A percentile compares a stretch with the other conserved stretches of the same genome.
Evolutionary conservation across 176 grass and related monocot genomes (phyloP).

Genomic region (Rhipidocladum racemiflorum): DNA sequence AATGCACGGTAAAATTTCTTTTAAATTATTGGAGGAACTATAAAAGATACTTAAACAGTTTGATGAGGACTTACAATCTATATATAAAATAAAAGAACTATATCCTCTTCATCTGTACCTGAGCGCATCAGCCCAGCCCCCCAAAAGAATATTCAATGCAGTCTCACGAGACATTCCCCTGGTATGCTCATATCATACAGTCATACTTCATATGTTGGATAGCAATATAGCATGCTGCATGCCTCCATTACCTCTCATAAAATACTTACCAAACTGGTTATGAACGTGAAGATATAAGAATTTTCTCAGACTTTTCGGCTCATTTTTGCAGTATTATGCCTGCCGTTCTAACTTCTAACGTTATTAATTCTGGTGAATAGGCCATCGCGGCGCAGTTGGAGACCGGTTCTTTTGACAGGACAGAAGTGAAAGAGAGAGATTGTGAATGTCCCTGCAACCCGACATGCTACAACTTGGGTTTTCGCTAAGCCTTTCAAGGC

Average conservation of each 20-base stretch:
- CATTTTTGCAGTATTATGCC: not conserved
- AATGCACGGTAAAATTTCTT: too few relatives aligned
- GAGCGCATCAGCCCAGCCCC: not conserved
- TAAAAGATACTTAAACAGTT: not conserved
- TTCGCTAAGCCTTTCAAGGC: slow-evolving; percentile 42
- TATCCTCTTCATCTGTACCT: not conserved
- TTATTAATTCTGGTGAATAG: slow-evolving; percentile 28
- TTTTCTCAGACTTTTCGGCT: not conserved
- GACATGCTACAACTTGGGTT: slow-evolving; percentile 71
- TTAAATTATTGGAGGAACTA: not conserved
- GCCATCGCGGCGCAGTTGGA: slow-evolving; percentile 71
- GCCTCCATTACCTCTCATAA: not conserved
- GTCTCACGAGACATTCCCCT: not conserved
- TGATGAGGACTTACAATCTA: not conserved
- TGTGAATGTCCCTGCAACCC: slow-evolving; percentile 79
- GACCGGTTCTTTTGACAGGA: slow-evolving; percentile 73
- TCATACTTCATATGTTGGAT: not conserved
- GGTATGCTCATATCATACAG: not conserved
- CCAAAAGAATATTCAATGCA: not conserved
- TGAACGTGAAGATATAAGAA: not conserved
- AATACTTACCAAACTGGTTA: not conserved
- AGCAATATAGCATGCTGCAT: not conserved
- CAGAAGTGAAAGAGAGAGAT: slow-evolving; percentile 65
- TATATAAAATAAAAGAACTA: not conserved
- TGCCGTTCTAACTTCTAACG: not conserved